A percentile compares a stretch with the other conserved stretches of the same genome.
Conservation (phyloP, 768 basidiomycete genomes). For the Pleurotus citrinopileatus region DNA sequence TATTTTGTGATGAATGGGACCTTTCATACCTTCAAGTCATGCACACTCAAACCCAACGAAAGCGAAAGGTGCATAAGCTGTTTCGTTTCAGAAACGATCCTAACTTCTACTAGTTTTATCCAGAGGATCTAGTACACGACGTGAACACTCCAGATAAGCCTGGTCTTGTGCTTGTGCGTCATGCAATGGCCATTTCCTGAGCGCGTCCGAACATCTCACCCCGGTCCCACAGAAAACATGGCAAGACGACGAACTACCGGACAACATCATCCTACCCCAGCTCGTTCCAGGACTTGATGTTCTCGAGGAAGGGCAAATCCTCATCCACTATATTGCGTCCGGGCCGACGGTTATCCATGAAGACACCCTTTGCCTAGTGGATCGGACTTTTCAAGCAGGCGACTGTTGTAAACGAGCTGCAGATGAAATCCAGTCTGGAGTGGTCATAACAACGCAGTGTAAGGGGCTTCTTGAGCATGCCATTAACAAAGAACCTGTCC, state of each 20-base stretch:
- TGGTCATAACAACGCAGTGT: slow-evolving; percentile 63
- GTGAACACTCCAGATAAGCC: slow-evolving; percentile 35
- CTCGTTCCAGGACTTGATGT: slow-evolving; percentile 75
- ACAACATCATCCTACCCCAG: slow-evolving; percentile 53
- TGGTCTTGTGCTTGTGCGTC: slow-evolving; percentile 66
- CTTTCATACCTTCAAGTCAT: not conserved
- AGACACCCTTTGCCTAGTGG: slow-evolving; percentile 64
- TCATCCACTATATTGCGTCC: slow-evolving; percentile 63
- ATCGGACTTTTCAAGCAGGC: slow-evolving; percentile 74
- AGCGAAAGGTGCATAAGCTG: not conserved
- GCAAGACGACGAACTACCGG: slow-evolving; percentile 61
- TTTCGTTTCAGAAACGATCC: not conserved
- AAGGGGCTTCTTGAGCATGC: slow-evolving; percentile 73
- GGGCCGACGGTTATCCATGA: slow-evolving; percentile 65
- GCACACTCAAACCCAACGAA: not conserved
- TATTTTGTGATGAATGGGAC: too few relatives aligned
- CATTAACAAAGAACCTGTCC: slow-evolving; percentile 56
- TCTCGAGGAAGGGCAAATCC: slow-evolving; percentile 77
- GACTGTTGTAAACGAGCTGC: slow-evolving; percentile 81
- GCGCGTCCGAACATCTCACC: slow-evolving; percentile 2
- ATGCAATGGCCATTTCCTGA: not conserved
- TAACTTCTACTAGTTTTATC: slow-evolving; percentile 49
- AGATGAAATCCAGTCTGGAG: slow-evolving; percentile 72
- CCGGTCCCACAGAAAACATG: slow-evolving; percentile 67
- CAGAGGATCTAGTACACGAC: slow-evolving; percentile 63